These are phyloP conservation scores for Naganishia vaughanmartiniae DNA, from an alignment of 768 basidiomycete genomes.

Conservation along the genomic window DNA sequence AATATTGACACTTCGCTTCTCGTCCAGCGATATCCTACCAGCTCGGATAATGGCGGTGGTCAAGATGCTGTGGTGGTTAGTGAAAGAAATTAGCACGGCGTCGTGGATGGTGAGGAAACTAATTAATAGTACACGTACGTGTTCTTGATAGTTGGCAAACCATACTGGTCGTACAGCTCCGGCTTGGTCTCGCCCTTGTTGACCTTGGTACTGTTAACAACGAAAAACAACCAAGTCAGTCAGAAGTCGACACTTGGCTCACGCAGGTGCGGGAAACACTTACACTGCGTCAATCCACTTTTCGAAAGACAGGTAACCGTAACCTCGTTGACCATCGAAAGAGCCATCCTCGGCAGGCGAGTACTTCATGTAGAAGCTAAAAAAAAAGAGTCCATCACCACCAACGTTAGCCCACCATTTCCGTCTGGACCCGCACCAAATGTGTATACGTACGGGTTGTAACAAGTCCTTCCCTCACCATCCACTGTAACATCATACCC, in stretches of 20 bases:
- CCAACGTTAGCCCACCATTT: conserved; percentile 3
- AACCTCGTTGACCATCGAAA: conserved; percentile 91
- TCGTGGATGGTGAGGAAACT: too few relatives aligned
- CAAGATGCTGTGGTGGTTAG: conserved; percentile 36
- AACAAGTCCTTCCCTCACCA: conserved; percentile 74
- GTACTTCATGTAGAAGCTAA: conserved; percentile 78
- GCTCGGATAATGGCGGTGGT: conserved; percentile 68
- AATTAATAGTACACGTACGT: conserved; percentile 54
- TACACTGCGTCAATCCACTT: conserved; percentile 74
- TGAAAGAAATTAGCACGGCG: background rate
- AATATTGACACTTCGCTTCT: conserved; percentile 79
- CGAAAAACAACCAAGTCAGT: background rate
- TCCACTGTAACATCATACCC: conserved; percentile 88
- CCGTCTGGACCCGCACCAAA: background rate
- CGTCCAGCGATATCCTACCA: conserved; percentile 82
- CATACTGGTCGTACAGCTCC: conserved; percentile 71
- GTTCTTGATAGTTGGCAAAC: conserved; percentile 82
- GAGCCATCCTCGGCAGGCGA: conserved; percentile 85
- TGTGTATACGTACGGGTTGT: conserved; percentile 63
- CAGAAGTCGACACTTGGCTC: background rate
- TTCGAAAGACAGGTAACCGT: conserved; percentile 84
- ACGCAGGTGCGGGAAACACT: background rate
- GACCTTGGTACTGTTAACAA: conserved; percentile 52
- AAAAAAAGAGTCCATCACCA: conserved; percentile 28
- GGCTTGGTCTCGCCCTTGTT: conserved; percentile 69